Base-by-base conservation (phyloP, 768 basidiomycete genomes). In the Pleurotus ostreatus region DNA sequence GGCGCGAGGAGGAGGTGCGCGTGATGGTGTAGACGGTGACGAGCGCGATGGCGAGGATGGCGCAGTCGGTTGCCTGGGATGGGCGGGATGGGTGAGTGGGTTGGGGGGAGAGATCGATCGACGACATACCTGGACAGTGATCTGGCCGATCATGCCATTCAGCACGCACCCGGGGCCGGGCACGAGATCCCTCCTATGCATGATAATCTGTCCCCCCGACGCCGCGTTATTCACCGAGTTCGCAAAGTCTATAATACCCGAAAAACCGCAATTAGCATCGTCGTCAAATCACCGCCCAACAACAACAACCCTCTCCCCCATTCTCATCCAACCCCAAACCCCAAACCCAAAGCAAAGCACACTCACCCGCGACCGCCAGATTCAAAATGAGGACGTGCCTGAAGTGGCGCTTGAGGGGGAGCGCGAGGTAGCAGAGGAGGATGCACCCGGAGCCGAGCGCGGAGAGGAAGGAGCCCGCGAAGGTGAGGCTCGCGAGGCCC, bases 41-140 rank as follows among this genome's bases (percentile, higher is more conserved):
- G 37, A 61, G 48, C 1, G 61, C 56, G 23, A 62, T 62, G 13
- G 59, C 57, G 46, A 62, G 41, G 16, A 62, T 55, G n/a, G 61
- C 34, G 25, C 47, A 52, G 37, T 62, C 61, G 7, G 61, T 60
- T 16, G 56, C 61, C 61, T 62, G 6, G 16, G 43, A 15, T 23
- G 41, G 46, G 8, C 22, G 30, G 2, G 30, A 11, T 30, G 30
- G 2, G 9, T 34, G 30, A 34, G 30, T 11, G 7, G 30, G 9
- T 8, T 8, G 11, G 30, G 30, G 30, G 3, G 11, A 8, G 30
- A 34, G 30, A 34, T 34, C 30, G 30, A 15, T 11, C 1, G 39
- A 37, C 30, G 16, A 52, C 51, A 20, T 52, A 52, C 51, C 51
- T 52, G 51, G 15, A 52, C 51, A 40, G 51, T 52, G 22, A 52